phyloP scores from a whole-genome alignment of 208 protist genomes.

The Trypanosoma caninum region DNA sequence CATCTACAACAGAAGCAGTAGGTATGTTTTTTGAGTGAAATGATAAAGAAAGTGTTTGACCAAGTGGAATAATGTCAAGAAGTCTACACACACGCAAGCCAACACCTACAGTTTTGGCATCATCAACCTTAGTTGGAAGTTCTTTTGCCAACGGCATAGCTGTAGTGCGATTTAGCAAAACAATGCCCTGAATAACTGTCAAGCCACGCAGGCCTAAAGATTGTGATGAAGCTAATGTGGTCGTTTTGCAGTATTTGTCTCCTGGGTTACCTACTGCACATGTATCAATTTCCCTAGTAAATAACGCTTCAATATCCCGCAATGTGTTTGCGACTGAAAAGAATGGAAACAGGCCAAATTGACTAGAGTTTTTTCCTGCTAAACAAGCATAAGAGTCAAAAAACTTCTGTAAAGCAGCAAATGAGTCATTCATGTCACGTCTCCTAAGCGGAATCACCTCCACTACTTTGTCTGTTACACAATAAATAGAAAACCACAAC shows the following conservation, averaged over 20 bases:
- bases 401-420: slow-evolving; percentile 7
- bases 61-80: slow-evolving; percentile 18
- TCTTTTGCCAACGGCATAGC: background rate
- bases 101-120: background rate
- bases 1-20: too few relatives aligned
- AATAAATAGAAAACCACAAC: slow-evolving; percentile 41
- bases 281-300: background rate
- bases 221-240: background rate
- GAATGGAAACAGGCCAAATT: slow-evolving; percentile 22
- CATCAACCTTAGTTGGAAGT: background rate
- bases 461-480: slow-evolving; percentile 22
- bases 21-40: too few relatives aligned
- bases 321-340: slow-evolving; percentile 9
- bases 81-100: background rate
- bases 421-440: background rate
- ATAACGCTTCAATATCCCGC: slow-evolving; percentile 1
- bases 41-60: background rate
- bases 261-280: too few relatives aligned
- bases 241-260: too few relatives aligned
- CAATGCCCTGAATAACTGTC: slow-evolving; percentile 43
- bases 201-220: background rate
- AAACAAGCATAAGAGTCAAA: slow-evolving; percentile 5
- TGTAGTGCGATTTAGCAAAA: slow-evolving; percentile 36
- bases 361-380: background rate
- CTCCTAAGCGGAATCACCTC: slow-evolving; percentile 26